Percentiles rank a stretch among this genome's conserved stretches.
phyloP scores from a whole-genome alignment of 352 stramenopile genomes.

The Globisporangium ultimum region DNA sequence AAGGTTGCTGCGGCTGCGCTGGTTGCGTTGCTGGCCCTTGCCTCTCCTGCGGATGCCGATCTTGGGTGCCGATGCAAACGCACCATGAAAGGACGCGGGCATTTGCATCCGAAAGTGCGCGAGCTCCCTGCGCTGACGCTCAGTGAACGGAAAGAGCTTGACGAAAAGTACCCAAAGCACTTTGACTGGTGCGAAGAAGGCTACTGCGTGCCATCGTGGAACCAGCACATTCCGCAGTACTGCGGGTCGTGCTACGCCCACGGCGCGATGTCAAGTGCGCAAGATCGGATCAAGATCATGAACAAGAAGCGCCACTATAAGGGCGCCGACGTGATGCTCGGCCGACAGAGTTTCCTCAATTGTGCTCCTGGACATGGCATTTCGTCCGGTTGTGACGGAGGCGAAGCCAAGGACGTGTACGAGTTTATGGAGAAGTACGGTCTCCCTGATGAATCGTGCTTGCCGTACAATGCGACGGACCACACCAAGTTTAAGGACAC shows the following conservation, averaged over 20 bases:
- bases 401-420: conserved; percentile 73
- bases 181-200: conserved; percentile 91
- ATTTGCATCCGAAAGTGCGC: conserved; percentile 52
- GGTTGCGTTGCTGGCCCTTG: conserved; percentile 10
- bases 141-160: conserved; percentile 28
- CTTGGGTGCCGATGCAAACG: conserved; percentile 48
- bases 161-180: conserved; percentile 38
- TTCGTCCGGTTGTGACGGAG: conserved; percentile 61
- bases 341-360: conserved; percentile 79
- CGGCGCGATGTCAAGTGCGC: conserved; percentile 63
- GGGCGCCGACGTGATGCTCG: conserved; percentile 74
- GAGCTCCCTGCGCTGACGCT: conserved; percentile 40
- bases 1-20: conserved; percentile 2
- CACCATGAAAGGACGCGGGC: conserved; percentile 73
- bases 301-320: conserved; percentile 58
- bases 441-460: conserved; percentile 72
- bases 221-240: conserved; percentile 84
- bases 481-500: conserved; percentile 64
- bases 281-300: conserved; percentile 84
- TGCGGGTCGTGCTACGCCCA: conserved; percentile 86
- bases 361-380: conserved; percentile 70
- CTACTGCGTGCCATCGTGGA: conserved; percentile 80
- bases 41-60: conserved; percentile 5
- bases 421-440: conserved; percentile 78
- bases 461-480: conserved; percentile 83